Evolutionary conservation across 2,329 filamentous ascomycete species (phyloP), one percentile per base, ranked within the genome.

Genomic region (Apiospora arundinis): DNA sequence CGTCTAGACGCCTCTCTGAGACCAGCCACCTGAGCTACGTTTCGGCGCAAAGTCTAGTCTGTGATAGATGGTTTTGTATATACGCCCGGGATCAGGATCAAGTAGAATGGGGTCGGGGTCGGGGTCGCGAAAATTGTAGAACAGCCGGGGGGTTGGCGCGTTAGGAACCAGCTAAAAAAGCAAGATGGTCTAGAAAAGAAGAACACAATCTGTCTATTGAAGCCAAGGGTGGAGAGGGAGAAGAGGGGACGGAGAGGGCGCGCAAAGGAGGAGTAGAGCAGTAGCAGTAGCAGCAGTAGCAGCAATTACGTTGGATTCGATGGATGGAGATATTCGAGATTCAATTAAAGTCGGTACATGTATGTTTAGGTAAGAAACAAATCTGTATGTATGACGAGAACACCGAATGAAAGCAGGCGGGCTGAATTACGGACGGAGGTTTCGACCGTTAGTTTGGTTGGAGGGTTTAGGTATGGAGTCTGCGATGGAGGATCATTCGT

Each of bases 1-100:
- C 56, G 56, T 63, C 56, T 63, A 32, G 56, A 63, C 32, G 56
- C 56, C 56, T 63, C 56, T 63, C 9, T 40, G 21, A 63, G 56
- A 63, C 56, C 56, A 63, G 32, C 56, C 56, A 63, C 56, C 56
- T 63, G 56, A 63, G 32, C 56, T 63, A 63, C 56, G 56, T 63
- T 63, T 63, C 56, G 56, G 56, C 56, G 56, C 56, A 63, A 63
- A 63, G 56, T 63, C 56, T 63, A 63, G 56, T 40, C 56, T n/a
- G 56, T 40, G 56, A 63, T 63, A 40, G n/a, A n/a, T 63, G 28
- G 56, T 63, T 63, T 63, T 8, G 56, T 63, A 63, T 63, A 63
- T 63, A 63, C 56, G 28, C 32, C 56, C 56, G 56, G 56, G 56
- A 63, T 40, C 56, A 63, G 56, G 56, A n/a, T 40, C 56, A 40